Evolutionary conservation across 257 asterid genomes (phyloP).

Genomic region (Forsythia suspensa): DNA sequence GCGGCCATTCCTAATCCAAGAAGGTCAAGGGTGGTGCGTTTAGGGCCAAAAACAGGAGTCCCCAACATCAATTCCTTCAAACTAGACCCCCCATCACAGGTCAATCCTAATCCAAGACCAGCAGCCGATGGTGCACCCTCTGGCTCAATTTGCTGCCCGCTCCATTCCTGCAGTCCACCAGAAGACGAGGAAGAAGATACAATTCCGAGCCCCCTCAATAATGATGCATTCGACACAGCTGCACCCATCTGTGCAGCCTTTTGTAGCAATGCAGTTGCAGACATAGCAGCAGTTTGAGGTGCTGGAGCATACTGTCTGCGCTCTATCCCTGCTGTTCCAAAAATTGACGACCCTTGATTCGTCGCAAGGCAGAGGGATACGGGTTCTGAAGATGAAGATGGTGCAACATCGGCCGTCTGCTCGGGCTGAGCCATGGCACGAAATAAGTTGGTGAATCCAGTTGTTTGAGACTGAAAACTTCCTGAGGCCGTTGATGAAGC

Average conservation of each 20-base stretch:
- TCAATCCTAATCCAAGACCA: conserved; percentile 69
- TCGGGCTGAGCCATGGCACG: conserved; percentile 41
- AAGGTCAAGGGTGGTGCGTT: conserved; percentile 80
- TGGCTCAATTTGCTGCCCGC: conserved; percentile 35
- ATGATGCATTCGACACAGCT: conserved; percentile 57
- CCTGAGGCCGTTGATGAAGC: conserved; percentile 64
- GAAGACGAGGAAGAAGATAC: conserved; percentile 44
- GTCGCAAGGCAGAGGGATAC: conserved; percentile 60
- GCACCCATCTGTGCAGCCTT: conserved; percentile 89
- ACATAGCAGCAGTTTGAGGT: conserved; percentile 72
- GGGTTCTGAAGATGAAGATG: conserved; percentile 57
- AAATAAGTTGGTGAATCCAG: conserved; percentile 43
- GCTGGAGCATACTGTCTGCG: conserved; percentile 58
- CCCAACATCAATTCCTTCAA: conserved; percentile 82
- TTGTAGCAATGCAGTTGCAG: conserved; percentile 87
- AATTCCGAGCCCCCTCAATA: conserved; percentile 64
- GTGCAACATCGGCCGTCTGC: conserved; percentile 25
- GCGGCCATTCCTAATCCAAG: conserved; percentile 90
- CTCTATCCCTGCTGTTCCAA: conserved; percentile 58
- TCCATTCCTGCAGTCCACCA: conserved; percentile 46
- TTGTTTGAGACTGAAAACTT: conserved; percentile 51
- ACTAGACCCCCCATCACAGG: conserved; percentile 61
- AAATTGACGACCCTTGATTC: conserved; percentile 58
- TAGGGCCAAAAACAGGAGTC: conserved; percentile 78
- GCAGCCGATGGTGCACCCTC: conserved; percentile 46